These are phyloP conservation scores for Acer yangbiense DNA, from an alignment of 345 rosid genomes.

Conservation along the genomic window DNA sequence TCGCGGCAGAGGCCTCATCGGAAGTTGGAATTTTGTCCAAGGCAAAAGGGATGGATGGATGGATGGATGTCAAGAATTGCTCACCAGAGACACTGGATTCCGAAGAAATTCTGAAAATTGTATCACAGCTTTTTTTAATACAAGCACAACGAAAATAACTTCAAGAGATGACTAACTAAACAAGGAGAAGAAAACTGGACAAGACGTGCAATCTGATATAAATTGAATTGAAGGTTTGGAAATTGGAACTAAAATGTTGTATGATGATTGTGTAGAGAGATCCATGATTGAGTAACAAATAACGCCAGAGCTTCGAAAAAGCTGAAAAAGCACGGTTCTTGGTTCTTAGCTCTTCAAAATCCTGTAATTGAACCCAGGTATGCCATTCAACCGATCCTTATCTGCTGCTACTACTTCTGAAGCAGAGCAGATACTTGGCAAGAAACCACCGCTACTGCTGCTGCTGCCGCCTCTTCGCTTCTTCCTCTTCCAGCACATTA, in stretches of 20 bases:
- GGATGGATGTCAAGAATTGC: neutral
- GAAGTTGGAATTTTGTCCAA: conserved; percentile 1
- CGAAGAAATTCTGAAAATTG: neutral
- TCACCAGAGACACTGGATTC: neutral
- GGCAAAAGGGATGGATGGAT: neutral
- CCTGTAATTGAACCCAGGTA: conserved; percentile 56
- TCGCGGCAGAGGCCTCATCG: neutral
- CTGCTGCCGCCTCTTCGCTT: conserved; percentile 35
- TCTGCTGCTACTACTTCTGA: conserved; percentile 55
- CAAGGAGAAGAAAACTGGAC: neutral
- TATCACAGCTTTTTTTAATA: neutral
- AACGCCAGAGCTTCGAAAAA: neutral
- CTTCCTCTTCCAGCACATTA: conserved; percentile 55
- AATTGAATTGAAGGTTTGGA: neutral
- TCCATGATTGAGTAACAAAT: neutral
- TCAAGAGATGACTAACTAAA: too few species aligned
- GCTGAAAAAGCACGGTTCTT: neutral
- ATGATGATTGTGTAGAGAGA: neutral
- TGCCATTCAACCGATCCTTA: conserved; percentile 27
- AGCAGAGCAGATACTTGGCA: conserved; percentile 59
- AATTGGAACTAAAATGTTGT: neutral
- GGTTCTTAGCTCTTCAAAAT: conserved; percentile 43
- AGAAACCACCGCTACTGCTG: conserved; percentile 24
- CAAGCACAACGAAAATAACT: neutral
- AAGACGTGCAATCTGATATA: neutral